Conservation (phyloP, 176 grass and related monocot genomes). For the Oryza brachyantha region DNA sequence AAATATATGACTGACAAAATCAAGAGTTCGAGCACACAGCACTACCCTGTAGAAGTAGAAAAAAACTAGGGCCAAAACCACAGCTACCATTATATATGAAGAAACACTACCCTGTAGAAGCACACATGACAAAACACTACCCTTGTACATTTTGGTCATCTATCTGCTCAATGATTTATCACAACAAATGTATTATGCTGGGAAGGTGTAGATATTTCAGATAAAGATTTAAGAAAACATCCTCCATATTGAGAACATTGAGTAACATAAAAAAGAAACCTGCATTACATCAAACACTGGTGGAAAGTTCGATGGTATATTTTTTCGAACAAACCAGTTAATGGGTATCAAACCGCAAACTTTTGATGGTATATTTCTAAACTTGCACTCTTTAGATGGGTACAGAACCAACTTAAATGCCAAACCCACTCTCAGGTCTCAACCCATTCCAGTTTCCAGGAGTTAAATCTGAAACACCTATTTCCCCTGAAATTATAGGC, state of each 20-base stretch:
- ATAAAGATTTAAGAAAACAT: not conserved
- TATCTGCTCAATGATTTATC: slow-evolving; percentile 3
- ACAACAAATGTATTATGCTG: not conserved
- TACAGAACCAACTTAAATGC: not conserved
- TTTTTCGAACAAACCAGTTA: no score
- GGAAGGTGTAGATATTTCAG: not conserved
- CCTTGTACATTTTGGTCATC: not conserved
- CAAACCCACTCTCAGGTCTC: not conserved
- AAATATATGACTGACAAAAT: not conserved
- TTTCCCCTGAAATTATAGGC: not conserved
- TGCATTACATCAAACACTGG: no score
- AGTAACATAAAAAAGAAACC: not conserved
- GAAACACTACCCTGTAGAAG: no score
- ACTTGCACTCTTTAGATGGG: no score
- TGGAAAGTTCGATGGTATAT: no score
- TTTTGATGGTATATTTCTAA: no score
- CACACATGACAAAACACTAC: no score
- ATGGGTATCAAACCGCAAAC: no score
- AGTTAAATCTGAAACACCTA: not conserved
- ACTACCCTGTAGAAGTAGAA: not conserved
- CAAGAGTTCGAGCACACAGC: not conserved
- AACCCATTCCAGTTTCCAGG: not conserved
- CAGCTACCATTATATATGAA: not conserved
- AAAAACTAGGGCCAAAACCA: not conserved
- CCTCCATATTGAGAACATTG: not conserved